Percentiles rank a stretch among this genome's conserved stretches.
phyloP scores from a whole-genome alignment of 2,329 filamentous ascomycete genomes.

The Claviceps spartinae region DNA sequence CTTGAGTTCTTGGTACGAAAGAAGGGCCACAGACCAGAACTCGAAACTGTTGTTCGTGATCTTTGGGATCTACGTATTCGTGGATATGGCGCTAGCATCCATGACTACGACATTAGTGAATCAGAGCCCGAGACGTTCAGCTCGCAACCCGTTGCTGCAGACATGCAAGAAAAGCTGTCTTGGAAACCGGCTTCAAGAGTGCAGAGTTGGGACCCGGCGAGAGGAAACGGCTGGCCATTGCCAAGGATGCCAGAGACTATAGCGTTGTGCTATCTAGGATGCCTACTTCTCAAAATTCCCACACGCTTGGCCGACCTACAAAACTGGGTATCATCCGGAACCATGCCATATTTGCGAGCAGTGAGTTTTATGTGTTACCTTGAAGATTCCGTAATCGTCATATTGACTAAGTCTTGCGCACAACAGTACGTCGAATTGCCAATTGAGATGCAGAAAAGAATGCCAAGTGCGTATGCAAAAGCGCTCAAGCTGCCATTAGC shows the following conservation, averaged over 20 bases:
- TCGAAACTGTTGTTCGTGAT: conserved; percentile 69
- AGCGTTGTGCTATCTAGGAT: conserved; percentile 66
- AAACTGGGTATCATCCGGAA: conserved; percentile 51
- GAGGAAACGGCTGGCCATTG: conserved; percentile 35
- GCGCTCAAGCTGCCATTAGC: conserved; percentile 38
- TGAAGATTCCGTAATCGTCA: not conserved
- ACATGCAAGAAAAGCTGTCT: conserved; percentile 11
- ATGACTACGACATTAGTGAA: conserved; percentile 13
- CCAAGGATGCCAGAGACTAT: conserved; percentile 65
- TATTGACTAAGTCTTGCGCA: conserved; percentile 2
- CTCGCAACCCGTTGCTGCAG: conserved; percentile 18
- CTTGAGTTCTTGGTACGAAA: conserved; percentile 55
- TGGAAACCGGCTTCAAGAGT: conserved; percentile 19
- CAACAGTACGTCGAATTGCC: conserved; percentile 45
- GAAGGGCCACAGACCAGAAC: conserved; percentile 53
- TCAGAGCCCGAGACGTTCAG: conserved; percentile 24
- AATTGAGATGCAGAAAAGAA: conserved; percentile 47
- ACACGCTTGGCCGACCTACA: conserved; percentile 61
- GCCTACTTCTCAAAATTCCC: conserved; percentile 61
- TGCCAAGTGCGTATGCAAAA: conserved; percentile 48
- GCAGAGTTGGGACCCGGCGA: conserved; percentile 31
- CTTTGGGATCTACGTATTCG: conserved; percentile 65
- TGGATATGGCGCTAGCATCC: conserved; percentile 25
- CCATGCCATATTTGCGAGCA: conserved; percentile 59
- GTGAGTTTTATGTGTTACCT: conserved; percentile 25